Conservation (phyloP, 1,139 yeast genomes). For the Geotrichum klebahnii region DNA sequence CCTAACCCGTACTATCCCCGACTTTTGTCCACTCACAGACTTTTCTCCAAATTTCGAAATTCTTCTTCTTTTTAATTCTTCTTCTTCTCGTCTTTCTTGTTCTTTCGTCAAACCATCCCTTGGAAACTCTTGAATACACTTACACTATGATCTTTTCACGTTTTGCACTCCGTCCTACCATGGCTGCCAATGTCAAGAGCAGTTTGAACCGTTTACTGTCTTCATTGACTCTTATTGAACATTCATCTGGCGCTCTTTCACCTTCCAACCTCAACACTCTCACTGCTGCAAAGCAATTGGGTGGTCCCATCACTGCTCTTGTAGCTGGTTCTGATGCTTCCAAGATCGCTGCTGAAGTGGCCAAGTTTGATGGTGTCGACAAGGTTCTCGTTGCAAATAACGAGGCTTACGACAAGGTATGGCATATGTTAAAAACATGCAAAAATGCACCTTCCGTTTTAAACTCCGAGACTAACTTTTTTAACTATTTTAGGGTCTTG, state of each 20-base stretch:
- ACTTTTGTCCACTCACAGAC: conserved; percentile 3
- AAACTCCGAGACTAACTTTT: too few relatives aligned
- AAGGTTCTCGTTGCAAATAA: conserved; percentile 41
- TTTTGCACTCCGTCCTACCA: conserved; percentile 7
- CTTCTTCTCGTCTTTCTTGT: conserved; percentile 4
- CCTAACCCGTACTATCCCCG: conserved; percentile 16
- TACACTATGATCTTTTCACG: conserved; percentile 14
- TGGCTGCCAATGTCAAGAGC: neutral
- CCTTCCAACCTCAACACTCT: conserved; percentile 58
- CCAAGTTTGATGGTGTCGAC: conserved; percentile 40
- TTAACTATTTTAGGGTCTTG: conserved; percentile 33
- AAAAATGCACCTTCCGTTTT: too few relatives aligned
- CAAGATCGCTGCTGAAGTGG: conserved; percentile 36
- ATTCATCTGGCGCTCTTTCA: conserved; percentile 49
- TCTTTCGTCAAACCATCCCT: neutral
- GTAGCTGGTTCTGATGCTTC: conserved; percentile 41
- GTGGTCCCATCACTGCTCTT: conserved; percentile 42
- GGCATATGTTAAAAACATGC: too few relatives aligned
- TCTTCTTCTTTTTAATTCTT: conserved; percentile 2
- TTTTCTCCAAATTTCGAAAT: neutral
- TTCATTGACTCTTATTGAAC: conserved; percentile 74
- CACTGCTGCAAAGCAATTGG: conserved; percentile 42
- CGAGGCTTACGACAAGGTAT: conserved; percentile 38
- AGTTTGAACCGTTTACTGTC: conserved; percentile 41
- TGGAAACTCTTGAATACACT: neutral